phyloP scores from a whole-genome alignment of 1,284 basidiomycete genomes.

The Ganoderma leucocontextum region DNA sequence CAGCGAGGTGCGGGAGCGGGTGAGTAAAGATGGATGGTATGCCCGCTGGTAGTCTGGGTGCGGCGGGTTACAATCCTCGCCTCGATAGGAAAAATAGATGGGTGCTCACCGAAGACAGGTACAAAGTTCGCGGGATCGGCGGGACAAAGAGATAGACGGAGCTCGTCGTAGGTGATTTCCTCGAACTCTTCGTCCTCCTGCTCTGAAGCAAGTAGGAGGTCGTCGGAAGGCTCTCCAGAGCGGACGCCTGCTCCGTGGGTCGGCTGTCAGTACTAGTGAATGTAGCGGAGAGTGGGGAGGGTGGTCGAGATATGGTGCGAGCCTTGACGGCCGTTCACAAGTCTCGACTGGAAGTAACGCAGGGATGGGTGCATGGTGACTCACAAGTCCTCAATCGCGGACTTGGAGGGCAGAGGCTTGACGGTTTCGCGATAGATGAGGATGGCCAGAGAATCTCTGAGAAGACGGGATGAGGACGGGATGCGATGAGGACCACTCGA shows the following conservation, averaged over 20 bases:
- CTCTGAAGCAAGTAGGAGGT: constrained; percentile 28
- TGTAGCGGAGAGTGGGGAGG: constrained; percentile 26
- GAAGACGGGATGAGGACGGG: no score
- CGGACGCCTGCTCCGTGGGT: constrained; percentile 29
- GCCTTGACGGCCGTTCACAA: constrained; percentile 65
- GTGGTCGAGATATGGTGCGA: constrained; percentile 60
- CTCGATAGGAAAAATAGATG: background rate
- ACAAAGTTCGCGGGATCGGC: constrained; percentile 31
- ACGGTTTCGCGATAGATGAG: constrained; percentile 36
- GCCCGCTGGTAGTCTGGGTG: constrained; percentile 27
- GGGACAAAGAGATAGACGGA: constrained; percentile 40
- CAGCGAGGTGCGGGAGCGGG: constrained; percentile 46
- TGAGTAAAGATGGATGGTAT: constrained; percentile 35
- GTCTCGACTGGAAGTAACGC: constrained; percentile 62
- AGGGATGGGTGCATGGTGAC: constrained; percentile 60
- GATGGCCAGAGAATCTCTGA: no score
- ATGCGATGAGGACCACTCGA: no score
- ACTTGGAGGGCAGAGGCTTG: constrained; percentile 44
- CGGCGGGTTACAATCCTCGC: background rate
- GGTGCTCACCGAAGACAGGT: constrained; percentile 32
- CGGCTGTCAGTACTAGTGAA: constrained; percentile 21
- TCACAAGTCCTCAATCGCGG: constrained; percentile 55
- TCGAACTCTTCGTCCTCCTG: constrained; percentile 59
- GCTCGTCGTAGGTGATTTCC: constrained; percentile 57
- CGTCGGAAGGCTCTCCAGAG: constrained; percentile 34